Conservation (phyloP, 331 rosid species). For the Pyracantha coccinea region DNA sequence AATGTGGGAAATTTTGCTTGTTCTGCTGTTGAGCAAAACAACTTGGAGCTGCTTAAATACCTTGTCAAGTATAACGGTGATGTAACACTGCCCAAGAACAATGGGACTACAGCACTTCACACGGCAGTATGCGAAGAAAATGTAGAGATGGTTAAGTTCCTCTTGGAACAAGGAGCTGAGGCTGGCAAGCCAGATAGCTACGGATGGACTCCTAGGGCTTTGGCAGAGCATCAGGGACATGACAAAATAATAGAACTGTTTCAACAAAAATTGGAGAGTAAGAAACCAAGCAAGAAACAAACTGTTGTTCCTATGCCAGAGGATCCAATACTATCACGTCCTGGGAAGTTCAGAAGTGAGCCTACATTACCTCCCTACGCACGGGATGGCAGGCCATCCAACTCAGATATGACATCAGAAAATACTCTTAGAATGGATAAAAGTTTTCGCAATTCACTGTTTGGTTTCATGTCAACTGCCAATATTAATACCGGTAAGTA, state of each 20-base stretch:
- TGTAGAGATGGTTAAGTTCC: constrained; percentile 34
- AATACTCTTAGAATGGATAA: constrained; percentile 21
- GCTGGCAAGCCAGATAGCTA: constrained; percentile 26
- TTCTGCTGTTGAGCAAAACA: constrained; percentile 37
- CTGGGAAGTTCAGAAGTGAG: constrained; percentile 42
- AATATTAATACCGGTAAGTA: constrained; percentile 27
- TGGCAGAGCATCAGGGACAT: constrained; percentile 52
- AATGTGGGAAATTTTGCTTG: constrained; percentile 36
- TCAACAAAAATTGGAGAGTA: neutral
- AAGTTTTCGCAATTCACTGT: constrained; percentile 45
- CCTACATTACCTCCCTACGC: constrained; percentile 14
- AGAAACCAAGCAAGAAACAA: neutral
- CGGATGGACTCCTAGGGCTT: constrained; percentile 53
- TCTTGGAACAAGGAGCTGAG: constrained; percentile 49
- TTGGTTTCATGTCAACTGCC: constrained; percentile 54
- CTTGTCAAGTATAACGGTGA: constrained; percentile 25
- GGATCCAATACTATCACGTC: neutral
- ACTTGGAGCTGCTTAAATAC: constrained; percentile 40
- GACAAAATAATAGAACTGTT: constrained; percentile 38
- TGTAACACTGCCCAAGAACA: constrained; percentile 24
- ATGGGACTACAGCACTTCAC: constrained; percentile 54
- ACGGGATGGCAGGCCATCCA: constrained; percentile 15
- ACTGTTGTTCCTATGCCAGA: constrained; percentile 8
- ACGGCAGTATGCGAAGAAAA: constrained; percentile 49
- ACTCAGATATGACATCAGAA: constrained; percentile 4